phyloP scores from a whole-genome alignment of 2,329 filamentous ascomycete species.

The Salinomyces thailandicus region DNA sequence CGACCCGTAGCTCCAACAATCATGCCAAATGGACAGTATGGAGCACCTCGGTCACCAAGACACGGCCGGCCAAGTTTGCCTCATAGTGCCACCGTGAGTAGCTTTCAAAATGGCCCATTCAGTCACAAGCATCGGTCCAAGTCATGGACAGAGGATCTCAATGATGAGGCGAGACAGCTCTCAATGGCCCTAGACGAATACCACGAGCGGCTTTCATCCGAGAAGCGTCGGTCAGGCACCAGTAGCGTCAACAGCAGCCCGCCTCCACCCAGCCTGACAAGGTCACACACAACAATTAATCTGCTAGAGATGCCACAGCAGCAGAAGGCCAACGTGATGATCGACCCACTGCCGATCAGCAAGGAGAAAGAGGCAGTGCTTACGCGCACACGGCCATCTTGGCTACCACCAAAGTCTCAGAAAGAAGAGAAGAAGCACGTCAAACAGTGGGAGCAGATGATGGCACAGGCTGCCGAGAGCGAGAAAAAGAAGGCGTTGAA shows the following conservation, averaged over 20 bases:
- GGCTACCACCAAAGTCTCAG: conserved; percentile 78
- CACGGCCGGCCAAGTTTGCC: conserved; percentile 18
- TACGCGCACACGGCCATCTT: conserved; percentile 65
- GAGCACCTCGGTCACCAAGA: conserved; percentile 21
- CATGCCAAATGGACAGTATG: conserved; percentile 13
- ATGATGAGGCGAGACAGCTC: conserved; percentile 59
- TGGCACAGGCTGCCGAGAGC: conserved; percentile 51
- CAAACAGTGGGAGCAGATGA: conserved; percentile 76
- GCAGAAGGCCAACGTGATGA: conserved; percentile 67
- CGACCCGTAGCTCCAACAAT: conserved; percentile 21
- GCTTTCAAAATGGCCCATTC: conserved; percentile 18
- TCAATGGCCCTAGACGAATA: conserved; percentile 75
- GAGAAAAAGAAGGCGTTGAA: conserved; percentile 42
- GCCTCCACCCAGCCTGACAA: conserved; percentile 15
- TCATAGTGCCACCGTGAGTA: conserved; percentile 21
- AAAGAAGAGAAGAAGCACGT: conserved; percentile 85
- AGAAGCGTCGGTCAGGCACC: conserved; percentile 35
- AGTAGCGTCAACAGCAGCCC: conserved; percentile 15
- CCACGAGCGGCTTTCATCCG: conserved; percentile 38
- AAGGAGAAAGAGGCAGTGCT: conserved; percentile 80
- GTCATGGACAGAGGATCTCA: conserved; percentile 67
- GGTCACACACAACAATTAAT: conserved; percentile 17
- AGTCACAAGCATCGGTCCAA: conserved; percentile 39
- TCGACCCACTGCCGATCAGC: conserved; percentile 71
- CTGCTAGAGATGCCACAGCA: conserved; percentile 46